Conservation (phyloP, 176 grass and related monocot genomes). For the Sorghum bicolor region Sorghum_bicolor_NCBIv3 NC_012875.2:39948501-39949000, state of each 20-base stretch:
- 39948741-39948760: background rate
- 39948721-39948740: background rate
- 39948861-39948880: background rate
- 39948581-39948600: too few species aligned
- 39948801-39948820: background rate
- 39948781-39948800: background rate
- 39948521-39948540: too few species aligned
- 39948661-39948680: background rate
- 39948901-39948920: background rate
- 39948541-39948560: too few species aligned
- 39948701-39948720: background rate
- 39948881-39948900: background rate
- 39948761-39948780: background rate
- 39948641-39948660: background rate
- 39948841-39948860: background rate
- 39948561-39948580: too few species aligned
- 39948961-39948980: background rate
- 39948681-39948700: background rate
- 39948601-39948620: too few species aligned
- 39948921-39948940: background rate
- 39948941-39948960: background rate
- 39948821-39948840: background rate
- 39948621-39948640: too few species aligned
- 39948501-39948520: too few species aligned
- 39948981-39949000: constrained; percentile 1